A percentile compares a stretch with the other conserved stretches of the same genome.
Evolutionary conservation across 805 yeast species (phyloP).

Genomic region (Monosporozyma solicola): DNA sequence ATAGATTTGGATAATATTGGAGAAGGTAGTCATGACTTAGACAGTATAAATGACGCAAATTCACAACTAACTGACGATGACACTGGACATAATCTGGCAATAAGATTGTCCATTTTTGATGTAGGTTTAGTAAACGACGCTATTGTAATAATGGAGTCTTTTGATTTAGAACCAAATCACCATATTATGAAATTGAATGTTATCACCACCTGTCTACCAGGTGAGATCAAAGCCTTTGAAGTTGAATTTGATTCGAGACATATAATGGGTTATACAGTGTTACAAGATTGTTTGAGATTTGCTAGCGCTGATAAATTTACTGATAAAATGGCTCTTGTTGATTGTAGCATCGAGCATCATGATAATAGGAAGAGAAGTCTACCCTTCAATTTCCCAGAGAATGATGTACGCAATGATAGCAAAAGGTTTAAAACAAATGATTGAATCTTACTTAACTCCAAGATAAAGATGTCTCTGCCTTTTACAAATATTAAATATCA

Average conservation of each 20-base stretch:
- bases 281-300: constrained; percentile 15
- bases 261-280: constrained; percentile 13
- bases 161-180: constrained; percentile 3
- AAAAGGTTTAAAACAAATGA: not conserved
- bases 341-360: constrained; percentile 2
- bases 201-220: constrained; percentile 14
- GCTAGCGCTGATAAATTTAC: constrained; percentile 11
- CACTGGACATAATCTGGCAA: constrained; percentile 4
- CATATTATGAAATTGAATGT: constrained; percentile 10
- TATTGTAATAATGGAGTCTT: constrained; percentile 8
- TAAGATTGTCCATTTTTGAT: constrained; percentile 14
- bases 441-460: not conserved
- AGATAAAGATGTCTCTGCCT: too few relatives aligned
- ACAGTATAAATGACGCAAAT: not conserved
- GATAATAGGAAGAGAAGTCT: not conserved
- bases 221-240: constrained; percentile 16
- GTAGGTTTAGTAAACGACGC: constrained; percentile 22
- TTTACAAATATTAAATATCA: too few relatives aligned
- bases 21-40: constrained; percentile 1
- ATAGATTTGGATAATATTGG: constrained; percentile 12
- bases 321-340: constrained; percentile 16
- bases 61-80: not conserved
- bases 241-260: constrained; percentile 13
- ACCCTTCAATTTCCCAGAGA: not conserved
- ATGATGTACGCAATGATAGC: not conserved